These are phyloP conservation scores for Diaporthe sp. DNA, from an alignment of 2,329 filamentous ascomycete species.

Conservation along the genomic window DNA sequence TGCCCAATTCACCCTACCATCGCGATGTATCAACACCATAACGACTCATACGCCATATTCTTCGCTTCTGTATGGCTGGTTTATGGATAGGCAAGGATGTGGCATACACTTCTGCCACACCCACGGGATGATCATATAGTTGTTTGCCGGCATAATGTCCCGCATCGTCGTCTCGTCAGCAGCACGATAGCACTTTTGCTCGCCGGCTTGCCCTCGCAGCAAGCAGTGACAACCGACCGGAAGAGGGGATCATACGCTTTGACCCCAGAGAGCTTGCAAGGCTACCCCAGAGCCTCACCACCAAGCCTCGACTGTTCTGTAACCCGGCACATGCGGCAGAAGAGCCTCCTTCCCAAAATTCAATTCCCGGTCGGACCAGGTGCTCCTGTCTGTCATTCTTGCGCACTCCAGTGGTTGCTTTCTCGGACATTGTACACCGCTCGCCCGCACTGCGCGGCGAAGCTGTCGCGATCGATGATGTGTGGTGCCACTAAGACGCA, in stretches of 20 bases:
- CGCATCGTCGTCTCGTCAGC: conserved; percentile 13
- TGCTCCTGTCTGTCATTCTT: neutral
- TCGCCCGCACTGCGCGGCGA: neutral
- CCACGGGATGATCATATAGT: conserved; percentile 19
- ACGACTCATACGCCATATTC: conserved; percentile 16
- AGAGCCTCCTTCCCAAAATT: neutral
- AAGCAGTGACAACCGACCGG: neutral
- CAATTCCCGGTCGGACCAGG: neutral
- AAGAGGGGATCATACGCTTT: conserved; percentile 29
- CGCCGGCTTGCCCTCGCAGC: neutral
- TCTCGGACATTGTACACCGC: neutral
- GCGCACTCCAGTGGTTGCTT: neutral
- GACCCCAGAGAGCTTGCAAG: conserved; percentile 27
- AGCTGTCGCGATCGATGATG: conserved; percentile 12
- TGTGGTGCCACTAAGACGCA: conserved; percentile 14
- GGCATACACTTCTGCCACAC: conserved; percentile 18
- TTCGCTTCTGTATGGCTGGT: conserved; percentile 13
- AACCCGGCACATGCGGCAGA: conserved; percentile 1
- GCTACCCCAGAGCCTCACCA: conserved; percentile 22
- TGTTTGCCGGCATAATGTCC: conserved; percentile 21
- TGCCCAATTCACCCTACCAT: conserved; percentile 25
- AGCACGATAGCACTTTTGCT: conserved; percentile 1
- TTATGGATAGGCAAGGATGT: neutral
- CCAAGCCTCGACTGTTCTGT: conserved; percentile 18
- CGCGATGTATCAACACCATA: conserved; percentile 22